A percentile compares a stretch with the other conserved stretches of the same genome.
These are phyloP conservation scores for Gonapodya sp. DNA, from an alignment of 192 early-diverging fungal genomes.

Conservation along the genomic window DNA sequence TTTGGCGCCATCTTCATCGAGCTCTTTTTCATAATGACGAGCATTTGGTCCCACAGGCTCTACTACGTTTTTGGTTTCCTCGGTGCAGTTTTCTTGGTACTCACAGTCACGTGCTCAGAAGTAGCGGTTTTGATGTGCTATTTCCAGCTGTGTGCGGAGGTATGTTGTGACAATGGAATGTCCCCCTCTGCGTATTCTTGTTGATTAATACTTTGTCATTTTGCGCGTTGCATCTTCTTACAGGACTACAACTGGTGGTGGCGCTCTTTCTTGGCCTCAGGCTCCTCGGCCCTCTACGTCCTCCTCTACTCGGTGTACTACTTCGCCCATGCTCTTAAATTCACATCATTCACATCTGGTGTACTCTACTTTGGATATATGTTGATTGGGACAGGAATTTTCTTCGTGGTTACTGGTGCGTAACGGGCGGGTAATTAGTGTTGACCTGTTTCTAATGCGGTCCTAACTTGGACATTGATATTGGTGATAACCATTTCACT, in stretches of 20 bases:
- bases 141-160: constrained; percentile 51
- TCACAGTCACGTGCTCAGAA: constrained; percentile 44
- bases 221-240: background rate
- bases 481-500: constrained; percentile 47
- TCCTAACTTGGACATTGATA: no score
- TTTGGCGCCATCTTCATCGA: constrained; percentile 94
- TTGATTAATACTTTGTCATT: background rate
- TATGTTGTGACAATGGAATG: constrained; percentile 11
- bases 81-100: constrained; percentile 40
- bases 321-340: constrained; percentile 53
- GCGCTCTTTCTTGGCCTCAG: constrained; percentile 72
- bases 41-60: constrained; percentile 78
- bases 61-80: constrained; percentile 48
- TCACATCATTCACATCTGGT: constrained; percentile 52
- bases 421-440: background rate
- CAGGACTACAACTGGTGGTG: constrained; percentile 60
- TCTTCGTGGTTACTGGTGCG: constrained; percentile 3
- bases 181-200: no score
- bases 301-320: constrained; percentile 71
- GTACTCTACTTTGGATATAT: constrained; percentile 68
- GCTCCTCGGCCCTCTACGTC: constrained; percentile 65
- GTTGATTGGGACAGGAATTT: constrained; percentile 2
- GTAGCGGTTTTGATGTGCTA: constrained; percentile 47
- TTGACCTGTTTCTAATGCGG: no score
- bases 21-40: constrained; percentile 92